Conservation (phyloP, 305 asterid genomes). For the Fraxinus sp. region DNA sequence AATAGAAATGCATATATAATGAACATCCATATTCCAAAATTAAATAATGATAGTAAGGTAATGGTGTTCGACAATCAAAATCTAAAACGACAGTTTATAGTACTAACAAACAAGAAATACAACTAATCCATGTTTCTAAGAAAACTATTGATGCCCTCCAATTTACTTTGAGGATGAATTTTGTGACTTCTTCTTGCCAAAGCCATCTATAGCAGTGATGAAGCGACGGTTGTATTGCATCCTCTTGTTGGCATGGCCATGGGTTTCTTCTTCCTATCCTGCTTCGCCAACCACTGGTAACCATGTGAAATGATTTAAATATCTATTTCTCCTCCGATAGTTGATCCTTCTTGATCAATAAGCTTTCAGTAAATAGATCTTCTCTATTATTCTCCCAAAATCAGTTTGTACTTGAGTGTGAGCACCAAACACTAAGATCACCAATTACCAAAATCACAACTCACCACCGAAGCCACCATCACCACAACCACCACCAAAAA, state of each 20-base stretch:
- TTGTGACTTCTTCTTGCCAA: conserved; percentile 85
- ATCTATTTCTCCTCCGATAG: no score
- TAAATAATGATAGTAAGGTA: neutral
- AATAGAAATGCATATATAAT: neutral
- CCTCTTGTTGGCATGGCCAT: conserved; percentile 71
- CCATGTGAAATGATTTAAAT: no score
- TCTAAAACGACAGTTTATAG: neutral
- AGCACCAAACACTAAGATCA: no score
- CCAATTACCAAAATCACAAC: no score
- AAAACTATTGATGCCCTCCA: conserved; percentile 5
- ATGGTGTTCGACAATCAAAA: neutral
- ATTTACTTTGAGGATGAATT: conserved; percentile 72
- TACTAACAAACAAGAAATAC: neutral
- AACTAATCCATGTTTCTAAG: neutral
- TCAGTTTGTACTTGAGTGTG: no score
- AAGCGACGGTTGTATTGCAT: conserved; percentile 67
- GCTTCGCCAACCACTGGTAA: conserved; percentile 45
- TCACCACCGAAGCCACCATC: no score
- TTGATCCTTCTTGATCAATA: no score
- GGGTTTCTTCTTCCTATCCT: conserved; percentile 67
- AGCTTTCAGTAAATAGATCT: no score
- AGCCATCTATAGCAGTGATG: conserved; percentile 73
- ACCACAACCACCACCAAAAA: no score
- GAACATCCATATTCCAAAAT: conserved; percentile 2
- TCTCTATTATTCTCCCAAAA: no score